phyloP scores from a whole-genome alignment of 1,284 basidiomycete species.

The Sanguinoderma infundibulare region DNA sequence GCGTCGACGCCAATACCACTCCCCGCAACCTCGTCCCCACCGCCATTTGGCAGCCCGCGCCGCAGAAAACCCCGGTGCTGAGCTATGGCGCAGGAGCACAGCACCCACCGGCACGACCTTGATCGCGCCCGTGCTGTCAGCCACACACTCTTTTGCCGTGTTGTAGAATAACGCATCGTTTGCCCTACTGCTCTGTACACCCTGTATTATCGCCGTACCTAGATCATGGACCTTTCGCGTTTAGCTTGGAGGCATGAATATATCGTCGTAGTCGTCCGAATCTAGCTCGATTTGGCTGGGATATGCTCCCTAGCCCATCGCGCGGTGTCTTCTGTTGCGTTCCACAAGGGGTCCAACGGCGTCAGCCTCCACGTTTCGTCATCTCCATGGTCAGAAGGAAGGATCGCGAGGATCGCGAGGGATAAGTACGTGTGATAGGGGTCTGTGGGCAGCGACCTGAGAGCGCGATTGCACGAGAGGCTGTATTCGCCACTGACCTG shows the following conservation, averaged over 20 bases:
- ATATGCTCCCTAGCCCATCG: conserved; percentile 66
- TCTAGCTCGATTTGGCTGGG: conserved; percentile 19
- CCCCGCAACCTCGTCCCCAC: not conserved
- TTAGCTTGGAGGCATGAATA: not conserved
- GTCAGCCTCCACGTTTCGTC: conserved; percentile 59
- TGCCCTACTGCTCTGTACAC: not conserved
- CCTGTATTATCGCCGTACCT: not conserved
- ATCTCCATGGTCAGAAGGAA: conserved; percentile 45
- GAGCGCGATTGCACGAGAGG: not conserved
- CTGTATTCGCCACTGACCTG: conserved; percentile 53
- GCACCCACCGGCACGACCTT: not conserved
- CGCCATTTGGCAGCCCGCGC: conserved; percentile 2
- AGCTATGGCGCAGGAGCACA: not conserved
- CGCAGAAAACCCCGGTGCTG: not conserved
- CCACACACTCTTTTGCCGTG: not conserved
- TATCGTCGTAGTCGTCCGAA: too few species aligned
- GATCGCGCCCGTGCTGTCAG: not conserved
- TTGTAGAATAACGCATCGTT: not conserved
- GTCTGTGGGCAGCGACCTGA: conserved; percentile 50
- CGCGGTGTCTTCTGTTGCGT: conserved; percentile 66
- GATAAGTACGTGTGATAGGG: conserved; percentile 92
- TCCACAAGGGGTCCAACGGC: conserved; percentile 69
- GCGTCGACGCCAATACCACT: not conserved
- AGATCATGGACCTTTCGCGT: not conserved
- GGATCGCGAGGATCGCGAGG: conserved; percentile 78